Conservation (phyloP, 2,329 filamentous ascomycete genomes). For the Diplodia corticola region DNA sequence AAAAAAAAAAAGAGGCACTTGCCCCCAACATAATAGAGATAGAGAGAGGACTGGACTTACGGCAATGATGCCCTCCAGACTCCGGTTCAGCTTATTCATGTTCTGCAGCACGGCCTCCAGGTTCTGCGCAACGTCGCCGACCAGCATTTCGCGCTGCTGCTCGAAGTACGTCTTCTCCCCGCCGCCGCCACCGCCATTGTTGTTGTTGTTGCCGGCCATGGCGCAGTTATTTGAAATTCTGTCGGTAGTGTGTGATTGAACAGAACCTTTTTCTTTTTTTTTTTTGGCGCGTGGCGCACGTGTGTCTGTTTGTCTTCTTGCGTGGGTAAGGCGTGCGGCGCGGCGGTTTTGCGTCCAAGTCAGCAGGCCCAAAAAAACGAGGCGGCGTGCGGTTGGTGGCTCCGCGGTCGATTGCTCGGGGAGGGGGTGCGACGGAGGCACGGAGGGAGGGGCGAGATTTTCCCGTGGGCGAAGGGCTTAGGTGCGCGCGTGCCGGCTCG, state of each 20-base stretch:
- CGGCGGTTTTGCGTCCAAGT: not conserved
- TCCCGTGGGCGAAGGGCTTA: too few species aligned
- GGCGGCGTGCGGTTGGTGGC: not conserved
- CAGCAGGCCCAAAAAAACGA: not conserved
- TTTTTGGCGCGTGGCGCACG: not conserved
- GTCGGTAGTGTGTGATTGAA: not conserved
- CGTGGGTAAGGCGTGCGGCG: not conserved
- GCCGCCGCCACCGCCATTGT: not conserved
- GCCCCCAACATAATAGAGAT: not conserved
- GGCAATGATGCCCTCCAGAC: constrained; percentile 84
- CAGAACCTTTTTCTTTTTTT: too few species aligned
- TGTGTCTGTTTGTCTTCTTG: not conserved
- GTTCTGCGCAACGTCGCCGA: constrained; percentile 67
- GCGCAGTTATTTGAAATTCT: not conserved
- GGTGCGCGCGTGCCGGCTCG: not conserved
- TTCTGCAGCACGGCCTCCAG: constrained; percentile 92
- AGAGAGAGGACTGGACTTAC: constrained; percentile 52
- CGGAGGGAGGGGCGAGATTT: not conserved
- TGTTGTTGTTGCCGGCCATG: not conserved
- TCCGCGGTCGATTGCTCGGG: not conserved
- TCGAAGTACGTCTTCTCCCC: constrained; percentile 63
- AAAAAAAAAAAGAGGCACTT: not conserved
- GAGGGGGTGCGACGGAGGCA: not conserved
- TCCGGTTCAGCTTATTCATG: constrained; percentile 92
- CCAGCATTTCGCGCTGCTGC: constrained; percentile 69